Evolutionary conservation across 1,284 basidiomycete species (phyloP).

Genomic region (Omphalotus olearius): DNA sequence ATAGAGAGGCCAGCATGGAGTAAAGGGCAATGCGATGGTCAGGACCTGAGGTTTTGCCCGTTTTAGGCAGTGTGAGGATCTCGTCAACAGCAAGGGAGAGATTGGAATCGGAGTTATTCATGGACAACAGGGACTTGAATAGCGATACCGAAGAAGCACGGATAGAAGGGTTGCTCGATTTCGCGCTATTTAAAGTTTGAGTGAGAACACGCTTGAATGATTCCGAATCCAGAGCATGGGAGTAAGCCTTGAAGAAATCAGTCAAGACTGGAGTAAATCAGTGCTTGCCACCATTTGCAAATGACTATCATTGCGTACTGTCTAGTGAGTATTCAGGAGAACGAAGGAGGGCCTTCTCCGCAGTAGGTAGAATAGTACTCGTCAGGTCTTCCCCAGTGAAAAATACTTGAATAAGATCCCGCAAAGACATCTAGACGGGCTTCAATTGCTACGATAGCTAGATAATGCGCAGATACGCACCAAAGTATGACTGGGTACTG

Average conservation of each 20-base stretch:
- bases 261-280: constrained; percentile 38
- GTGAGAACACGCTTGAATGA: constrained; percentile 63
- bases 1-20: constrained; percentile 63
- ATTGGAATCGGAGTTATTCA: constrained; percentile 22
- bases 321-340: constrained; percentile 69
- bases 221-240: constrained; percentile 47
- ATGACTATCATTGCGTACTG: constrained; percentile 32
- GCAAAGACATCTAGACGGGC: constrained; percentile 39
- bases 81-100: constrained; percentile 53
- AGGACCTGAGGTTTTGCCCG: constrained; percentile 80
- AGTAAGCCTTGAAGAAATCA: constrained; percentile 55
- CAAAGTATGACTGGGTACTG: constrained; percentile 44
- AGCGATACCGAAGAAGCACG: constrained; percentile 58
- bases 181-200: constrained; percentile 66
- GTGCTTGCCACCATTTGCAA: constrained; percentile 5
- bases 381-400: constrained; percentile 50
- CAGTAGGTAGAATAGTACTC: constrained; percentile 50
- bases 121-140: constrained; percentile 52
- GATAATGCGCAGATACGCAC: constrained; percentile 28
- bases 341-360: constrained; percentile 72
- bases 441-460: background rate
- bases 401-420: constrained; percentile 56
- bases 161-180: constrained; percentile 70
- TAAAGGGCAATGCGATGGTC: constrained; percentile 85
- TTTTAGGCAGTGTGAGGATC: constrained; percentile 67